Percentiles rank a stretch among this genome's conserved stretches.
Evolutionary conservation across 768 basidiomycete species (phyloP).

Genomic region (Pisolithus orientalis): DNA sequence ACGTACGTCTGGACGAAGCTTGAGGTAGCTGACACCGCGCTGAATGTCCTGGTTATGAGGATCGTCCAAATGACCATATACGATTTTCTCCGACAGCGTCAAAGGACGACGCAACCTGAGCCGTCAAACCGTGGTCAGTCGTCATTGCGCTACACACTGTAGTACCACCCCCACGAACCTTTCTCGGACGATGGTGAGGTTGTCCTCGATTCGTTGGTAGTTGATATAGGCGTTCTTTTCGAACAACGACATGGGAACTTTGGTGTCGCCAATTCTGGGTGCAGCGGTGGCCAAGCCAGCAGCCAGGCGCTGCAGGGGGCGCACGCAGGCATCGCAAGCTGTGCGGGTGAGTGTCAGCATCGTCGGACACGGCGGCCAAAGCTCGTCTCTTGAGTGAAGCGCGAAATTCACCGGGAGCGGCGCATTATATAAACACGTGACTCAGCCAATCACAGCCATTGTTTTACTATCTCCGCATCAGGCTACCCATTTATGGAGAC

Average conservation of each 20-base stretch:
- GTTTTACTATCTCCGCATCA: constrained; percentile 13
- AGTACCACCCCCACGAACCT: constrained; percentile 43
- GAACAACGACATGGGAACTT: constrained; percentile 83
- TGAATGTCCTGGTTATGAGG: constrained; percentile 85
- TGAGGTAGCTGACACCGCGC: constrained; percentile 92
- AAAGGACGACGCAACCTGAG: constrained; percentile 79
- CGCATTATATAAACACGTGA: constrained; percentile 16
- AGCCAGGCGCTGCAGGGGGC: constrained; percentile 45
- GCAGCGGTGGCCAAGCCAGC: constrained; percentile 79
- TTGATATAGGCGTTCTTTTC: constrained; percentile 83
- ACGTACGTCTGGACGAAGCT: constrained; percentile 94
- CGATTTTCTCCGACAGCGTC: constrained; percentile 93
- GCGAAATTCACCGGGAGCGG: background rate
- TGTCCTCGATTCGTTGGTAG: constrained; percentile 97
- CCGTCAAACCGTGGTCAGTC: background rate
- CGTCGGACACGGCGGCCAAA: constrained; percentile 33
- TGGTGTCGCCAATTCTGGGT: constrained; percentile 80
- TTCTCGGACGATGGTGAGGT: constrained; percentile 79
- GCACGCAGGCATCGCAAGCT: constrained; percentile 44
- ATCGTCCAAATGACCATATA: constrained; percentile 98
- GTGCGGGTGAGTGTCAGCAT: constrained; percentile 57
- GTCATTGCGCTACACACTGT: background rate
- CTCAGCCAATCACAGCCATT: constrained; percentile 15
- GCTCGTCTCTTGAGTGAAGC: constrained; percentile 12
- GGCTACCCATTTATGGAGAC: background rate